Base-by-base conservation (phyloP, 176 grass and related monocot species). In the Avena eriantha region DNA sequence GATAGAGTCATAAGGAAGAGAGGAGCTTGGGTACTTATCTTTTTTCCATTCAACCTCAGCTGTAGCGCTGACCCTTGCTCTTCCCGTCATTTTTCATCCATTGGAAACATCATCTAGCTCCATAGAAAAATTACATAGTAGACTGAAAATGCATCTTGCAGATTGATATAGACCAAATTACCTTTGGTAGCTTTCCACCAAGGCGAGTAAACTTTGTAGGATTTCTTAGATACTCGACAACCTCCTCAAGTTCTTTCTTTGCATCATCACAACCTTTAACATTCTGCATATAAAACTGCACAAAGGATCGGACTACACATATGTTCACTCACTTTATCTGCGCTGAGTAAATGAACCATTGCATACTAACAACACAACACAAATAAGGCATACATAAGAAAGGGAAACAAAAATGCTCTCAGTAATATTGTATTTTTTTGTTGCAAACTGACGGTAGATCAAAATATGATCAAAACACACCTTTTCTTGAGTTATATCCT, bases 241-340 rank as follows among this genome's bases (percentile, higher is more conserved):
- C 92, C 74, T 97, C 97, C 80, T 97, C 90, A 43, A 99, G 97
- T 87, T 99, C 97, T 90, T 94, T 88, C 92, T 99, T 99, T 75
- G 97, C 97, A 84, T 99, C 97, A 86, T 99, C 97, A 82, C 97
- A 99, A 41, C 97, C 97, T 86, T 97, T 99, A 77, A 99, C 97
- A 83, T 97, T 97, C 94, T 99, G 88, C 64, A 63, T 48, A 72
- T 57, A 64, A 67, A 82, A 90, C 10, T 78, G 29, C 47, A 86
- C 19, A 85, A 50, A 47, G 31, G 69, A 72, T 71, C 63, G 46
- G 55, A 86, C 49, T 49, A 70, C 47, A 60, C 67, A 48, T 69
- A 63, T 57, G 48, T 21, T 76, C 26, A 10, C 73, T 76, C 73
- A 39, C 23, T 24, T 68, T 79, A 73, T 77, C 4, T 22, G 19